Base-by-base conservation (phyloP, 139 green algal species). In the Picochlorum sp. region DNA sequence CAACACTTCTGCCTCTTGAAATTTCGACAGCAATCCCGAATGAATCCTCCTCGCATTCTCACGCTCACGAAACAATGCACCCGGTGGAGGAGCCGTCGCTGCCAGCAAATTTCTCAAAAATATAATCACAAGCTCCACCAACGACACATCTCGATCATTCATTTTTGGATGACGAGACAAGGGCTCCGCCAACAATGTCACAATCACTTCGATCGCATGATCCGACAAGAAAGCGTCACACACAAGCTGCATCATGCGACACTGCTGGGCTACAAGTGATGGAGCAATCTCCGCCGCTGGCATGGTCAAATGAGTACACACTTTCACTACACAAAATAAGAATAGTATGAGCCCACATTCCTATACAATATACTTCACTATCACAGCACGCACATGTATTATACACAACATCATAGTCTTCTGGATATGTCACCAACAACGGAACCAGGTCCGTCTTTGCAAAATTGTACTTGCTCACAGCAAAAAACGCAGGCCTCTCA, bases 271-370 rank as follows among this genome's bases (percentile, higher is more conserved):
- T 1, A 63, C 50, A 30, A 77, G 67, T 23, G 70, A 57, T 24
- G 74, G 83, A 16, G 60, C 49, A 5, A 63, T 51, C 16, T 89
- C 71, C 11, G 84, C 23, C 60, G 21, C 37, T 0, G 91, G 91
- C 83, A 97, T 89, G 3, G 86, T 96, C 41, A 97, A 77, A 66
- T 94, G 90, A 9, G 87, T 90, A 4, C 87, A 60, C 24, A 98
- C 85, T 73, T 96, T 97, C 63, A 97, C 87, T 97, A 88, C 67
- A n/a, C n/a, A n/a, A n/a, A n/a, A n/a, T n/a, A n/a, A n/a, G n/a
- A n/a, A n/a, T n/a, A n/a, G n/a, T n/a, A n/a, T n/a, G n/a, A n/a
- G n/a, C n/a, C n/a, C n/a, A n/a, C n/a, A n/a, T n/a, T n/a, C n/a
- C n/a, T n/a, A n/a, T n/a, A n/a, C 24, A 4, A 28, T 28, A 28